A percentile compares a stretch with the other conserved stretches of the same genome.
phyloP scores from a whole-genome alignment of 2,329 filamentous ascomycete species.

The Coniochaeta hoffmannii region DNA sequence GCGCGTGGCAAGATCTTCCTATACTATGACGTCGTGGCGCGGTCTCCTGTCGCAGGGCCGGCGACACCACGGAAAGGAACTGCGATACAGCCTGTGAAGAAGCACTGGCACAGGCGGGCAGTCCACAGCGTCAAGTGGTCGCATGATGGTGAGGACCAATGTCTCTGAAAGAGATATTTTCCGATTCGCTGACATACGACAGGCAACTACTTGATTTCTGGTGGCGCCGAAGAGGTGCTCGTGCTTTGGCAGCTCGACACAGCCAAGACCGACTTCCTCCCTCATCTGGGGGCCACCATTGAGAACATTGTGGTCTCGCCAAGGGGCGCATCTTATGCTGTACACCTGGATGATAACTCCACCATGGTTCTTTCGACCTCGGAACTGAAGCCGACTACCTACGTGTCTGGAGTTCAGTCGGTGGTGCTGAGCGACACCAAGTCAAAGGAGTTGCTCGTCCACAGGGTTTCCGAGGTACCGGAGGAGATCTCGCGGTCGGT shows the following conservation, averaged over 20 bases:
- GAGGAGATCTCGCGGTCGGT: slow-evolving; percentile 40
- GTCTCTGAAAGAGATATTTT: not conserved
- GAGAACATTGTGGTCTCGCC: slow-evolving; percentile 79
- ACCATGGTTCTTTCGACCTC: slow-evolving; percentile 84
- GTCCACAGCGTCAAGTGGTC: slow-evolving; percentile 90
- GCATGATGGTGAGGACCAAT: slow-evolving; percentile 59
- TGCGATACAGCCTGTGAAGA: slow-evolving; percentile 52
- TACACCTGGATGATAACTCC: slow-evolving; percentile 89
- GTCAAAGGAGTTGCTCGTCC: slow-evolving; percentile 45
- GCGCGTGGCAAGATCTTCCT: slow-evolving; percentile 69
- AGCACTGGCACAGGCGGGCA: slow-evolving; percentile 86
- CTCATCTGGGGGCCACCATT: slow-evolving; percentile 82
- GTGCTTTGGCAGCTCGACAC: slow-evolving; percentile 94
- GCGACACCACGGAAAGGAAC: slow-evolving; percentile 30
- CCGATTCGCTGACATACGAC: slow-evolving; percentile 20
- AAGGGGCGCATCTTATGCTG: slow-evolving; percentile 69
- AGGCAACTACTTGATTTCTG: slow-evolving; percentile 93
- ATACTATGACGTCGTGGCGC: slow-evolving; percentile 67
- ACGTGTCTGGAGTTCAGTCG: slow-evolving; percentile 75
- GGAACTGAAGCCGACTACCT: slow-evolving; percentile 77
- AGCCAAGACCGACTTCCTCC: slow-evolving; percentile 71
- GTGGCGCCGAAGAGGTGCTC: slow-evolving; percentile 81
- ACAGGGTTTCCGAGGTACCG: slow-evolving; percentile 39
- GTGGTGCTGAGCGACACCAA: slow-evolving; percentile 41
- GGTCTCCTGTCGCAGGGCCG: slow-evolving; percentile 38